Base-by-base conservation (phyloP, 108 stramenopile species). In the Bacterosira constricta region DNA sequence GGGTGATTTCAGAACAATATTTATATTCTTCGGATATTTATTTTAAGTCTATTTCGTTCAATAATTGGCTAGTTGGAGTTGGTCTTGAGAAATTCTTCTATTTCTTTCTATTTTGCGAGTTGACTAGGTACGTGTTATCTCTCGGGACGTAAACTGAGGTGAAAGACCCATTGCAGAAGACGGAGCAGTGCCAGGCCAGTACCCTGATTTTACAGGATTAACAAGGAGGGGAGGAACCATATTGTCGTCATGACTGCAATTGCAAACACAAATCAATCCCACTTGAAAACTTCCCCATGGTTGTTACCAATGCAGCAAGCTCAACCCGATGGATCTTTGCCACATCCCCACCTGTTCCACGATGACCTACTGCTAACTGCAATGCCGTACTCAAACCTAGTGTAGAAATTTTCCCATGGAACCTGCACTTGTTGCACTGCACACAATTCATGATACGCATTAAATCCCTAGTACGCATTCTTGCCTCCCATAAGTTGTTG, bases 381-480 rank as follows among this genome's bases (percentile, higher is more conserved):
- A 95, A 50, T 3, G 93, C 96, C 2, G 96, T 97, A 23, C 90
- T 89, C 26, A 97, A 54, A n/a, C 96, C 96, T 79, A 97, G 69
- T n/a, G 86, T 85, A 7, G 86, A 78, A 26, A 97, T 84, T 64
- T 96, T 96, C 21, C 95, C 97, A 67, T 95, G 94, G 10, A 97
- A 79, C 30, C 92, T 82, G 72, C 99, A 99, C 66, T 96, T 96
- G 75, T 98, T 97, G 83, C 97, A 99, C 68, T 96, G 97, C 31
- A 99, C 97, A 73, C 98, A 99, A 75, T 98, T 97, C 88, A 98
- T 96, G 26, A 97, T 90, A 5, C 97, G 87, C 62, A 90, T 73
- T n/a, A 99, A 83, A 34, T 97, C 91, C 61, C 93, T 69, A 1
- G 88, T 85, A 21, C 93, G 81, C 93, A 93, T 89, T 27, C 95